phyloP scores from a whole-genome alignment of 257 asterid genomes.

The Thymus mandschuricus region DNA sequence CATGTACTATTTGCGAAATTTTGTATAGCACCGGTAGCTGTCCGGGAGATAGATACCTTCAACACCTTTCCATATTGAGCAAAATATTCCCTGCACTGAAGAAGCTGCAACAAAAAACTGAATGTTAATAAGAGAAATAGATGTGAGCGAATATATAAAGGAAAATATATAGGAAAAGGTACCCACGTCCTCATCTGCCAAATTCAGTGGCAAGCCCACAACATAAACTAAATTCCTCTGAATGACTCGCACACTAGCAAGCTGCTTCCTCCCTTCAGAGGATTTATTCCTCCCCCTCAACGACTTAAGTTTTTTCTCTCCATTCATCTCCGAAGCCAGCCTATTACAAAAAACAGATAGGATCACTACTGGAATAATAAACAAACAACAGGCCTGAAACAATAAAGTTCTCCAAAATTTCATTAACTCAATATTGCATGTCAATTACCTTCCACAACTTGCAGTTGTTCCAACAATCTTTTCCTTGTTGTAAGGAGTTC shows the following conservation, averaged over 20 bases:
- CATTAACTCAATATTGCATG: conserved; percentile 24
- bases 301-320: conserved; percentile 70
- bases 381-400: neutral
- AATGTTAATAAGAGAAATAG: conserved; percentile 22
- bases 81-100: conserved; percentile 82
- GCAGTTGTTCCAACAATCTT: conserved; percentile 88
- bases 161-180: neutral
- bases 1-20: conserved; percentile 88
- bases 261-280: conserved; percentile 89
- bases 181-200: conserved; percentile 91
- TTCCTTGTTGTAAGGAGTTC: conserved; percentile 92
- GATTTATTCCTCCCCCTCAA: conserved; percentile 81
- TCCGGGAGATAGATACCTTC: conserved; percentile 93
- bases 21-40: conserved; percentile 90
- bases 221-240: conserved; percentile 94
- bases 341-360: conserved; percentile 40
- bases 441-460: conserved; percentile 68
- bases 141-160: neutral
- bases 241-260: conserved; percentile 82
- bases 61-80: conserved; percentile 90
- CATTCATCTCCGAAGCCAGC: conserved; percentile 73
- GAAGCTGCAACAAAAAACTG: conserved; percentile 55
- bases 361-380: conserved; percentile 17
- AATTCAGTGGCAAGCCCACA: conserved; percentile 86
- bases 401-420: conserved; percentile 14